Evolutionary conservation across 2,329 filamentous ascomycete species (phyloP), one percentile per base, ranked within the genome.

Genomic region (Fusarium papillatum): DNA sequence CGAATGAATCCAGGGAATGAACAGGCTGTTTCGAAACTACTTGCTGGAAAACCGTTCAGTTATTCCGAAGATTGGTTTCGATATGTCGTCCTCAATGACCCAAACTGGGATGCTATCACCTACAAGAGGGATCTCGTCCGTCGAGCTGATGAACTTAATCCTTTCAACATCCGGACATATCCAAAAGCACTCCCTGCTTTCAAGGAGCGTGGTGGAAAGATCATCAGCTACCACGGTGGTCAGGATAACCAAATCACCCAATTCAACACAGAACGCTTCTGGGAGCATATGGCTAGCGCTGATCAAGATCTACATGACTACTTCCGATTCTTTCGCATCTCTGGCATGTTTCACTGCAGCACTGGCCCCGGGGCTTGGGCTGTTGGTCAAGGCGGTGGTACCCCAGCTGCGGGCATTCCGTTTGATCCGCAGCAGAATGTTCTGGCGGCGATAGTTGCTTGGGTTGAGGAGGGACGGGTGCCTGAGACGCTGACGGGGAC

Each of bases 311-410:
- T 87, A 24, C 88, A 86, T 3, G 85, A 87, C 13, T 88, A 88
- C 79, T 92, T 89, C 80, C 81, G 84, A 0, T 87, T 87, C 75
- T 91, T 91, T 76, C 83, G 82, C 24, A 84, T 91, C n/a, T 88
- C 88, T 0, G 89, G 89, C 0, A 88, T 70, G 38, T 85, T 85
- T 14, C 89, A 91, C 78, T 91, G 89, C 75, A 68, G 73, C 24
- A 43, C 72, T 5, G 89, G 90, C 9, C 81, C 80, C 2, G 88
- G 88, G 2, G 88, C 88, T 0, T 84, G 79, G 75, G 73, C 75
- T 8, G 48, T 85, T 4, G 83, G 83, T 0, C 72, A 74, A 0
- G 72, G 72, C 0, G 72, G 72, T 2, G 76, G 73, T 74, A 81
- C 63, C 64, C 73, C 8, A 57, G 78, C 39, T 53, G 62, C 43